These are phyloP conservation scores for Zarea fungicola DNA, from an alignment of 2,329 filamentous ascomycete species.

Conservation along the genomic window DNA sequence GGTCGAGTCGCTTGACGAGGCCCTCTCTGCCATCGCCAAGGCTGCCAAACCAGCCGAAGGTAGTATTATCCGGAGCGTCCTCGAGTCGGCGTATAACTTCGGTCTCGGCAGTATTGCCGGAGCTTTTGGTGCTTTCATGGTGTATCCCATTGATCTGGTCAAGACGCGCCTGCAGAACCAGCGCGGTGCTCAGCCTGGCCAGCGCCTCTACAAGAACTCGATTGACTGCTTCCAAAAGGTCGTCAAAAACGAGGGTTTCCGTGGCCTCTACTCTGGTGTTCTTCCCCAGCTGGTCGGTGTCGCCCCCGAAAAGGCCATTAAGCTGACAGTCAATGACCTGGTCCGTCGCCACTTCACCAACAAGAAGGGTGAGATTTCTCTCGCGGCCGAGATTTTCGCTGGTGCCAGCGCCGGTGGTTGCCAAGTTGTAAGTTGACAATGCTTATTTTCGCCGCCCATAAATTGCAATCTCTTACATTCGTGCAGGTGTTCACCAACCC, in stretches of 20 bases:
- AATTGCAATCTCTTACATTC: slow-evolving; percentile 6
- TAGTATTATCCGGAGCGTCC: slow-evolving; percentile 52
- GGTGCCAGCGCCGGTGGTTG: slow-evolving; percentile 88
- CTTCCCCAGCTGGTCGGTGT: slow-evolving; percentile 94
- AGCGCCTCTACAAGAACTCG: slow-evolving; percentile 94
- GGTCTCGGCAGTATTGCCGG: slow-evolving; percentile 82
- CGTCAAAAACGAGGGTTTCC: slow-evolving; percentile 83
- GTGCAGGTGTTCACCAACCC: slow-evolving; percentile 89
- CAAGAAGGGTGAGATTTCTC: slow-evolving; percentile 68
- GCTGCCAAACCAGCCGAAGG: slow-evolving; percentile 19
- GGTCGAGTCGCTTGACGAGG: slow-evolving; percentile 44
- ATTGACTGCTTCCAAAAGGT: slow-evolving; percentile 94
- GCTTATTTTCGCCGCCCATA: neutral
- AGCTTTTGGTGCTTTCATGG: slow-evolving; percentile 98
- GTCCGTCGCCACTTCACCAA: slow-evolving; percentile 73
- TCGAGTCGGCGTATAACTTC: slow-evolving; percentile 81
- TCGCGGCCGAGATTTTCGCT: slow-evolving; percentile 71
- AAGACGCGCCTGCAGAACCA: slow-evolving; percentile 99
- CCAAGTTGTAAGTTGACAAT: slow-evolving; percentile 74
- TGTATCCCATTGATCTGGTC: slow-evolving; percentile 97
- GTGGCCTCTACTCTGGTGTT: slow-evolving; percentile 89
- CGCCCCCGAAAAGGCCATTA: slow-evolving; percentile 99
- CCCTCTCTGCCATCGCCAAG: slow-evolving; percentile 33
- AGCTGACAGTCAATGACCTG: slow-evolving; percentile 95
- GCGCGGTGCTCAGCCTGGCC: slow-evolving; percentile 72